A percentile compares a stretch with the other conserved stretches of the same genome.
Evolutionary conservation across 192 early-diverging fungal genomes (phyloP).

Genomic region (Coemansia umbellata): DNA sequence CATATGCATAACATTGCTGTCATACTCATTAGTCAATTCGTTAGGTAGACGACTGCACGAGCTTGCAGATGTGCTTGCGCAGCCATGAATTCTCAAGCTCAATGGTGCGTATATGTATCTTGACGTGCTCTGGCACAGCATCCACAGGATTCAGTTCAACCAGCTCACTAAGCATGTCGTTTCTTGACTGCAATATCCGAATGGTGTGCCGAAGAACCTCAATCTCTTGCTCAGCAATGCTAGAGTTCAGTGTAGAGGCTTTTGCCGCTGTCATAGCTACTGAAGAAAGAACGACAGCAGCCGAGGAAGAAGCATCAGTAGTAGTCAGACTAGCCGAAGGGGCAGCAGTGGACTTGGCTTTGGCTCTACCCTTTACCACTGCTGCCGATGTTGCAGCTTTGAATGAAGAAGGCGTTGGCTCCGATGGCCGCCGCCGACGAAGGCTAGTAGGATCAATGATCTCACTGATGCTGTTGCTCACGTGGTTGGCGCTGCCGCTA

Average conservation of each 20-base stretch:
- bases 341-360: not conserved
- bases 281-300: not conserved
- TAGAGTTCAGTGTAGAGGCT: too few species aligned
- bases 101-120: constrained; percentile 32
- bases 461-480: not conserved
- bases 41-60: not conserved
- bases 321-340: not conserved
- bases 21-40: too few species aligned
- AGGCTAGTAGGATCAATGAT: not conserved
- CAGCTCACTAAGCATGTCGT: constrained; percentile 37
- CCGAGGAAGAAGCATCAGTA: not conserved
- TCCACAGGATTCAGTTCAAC: constrained; percentile 17
- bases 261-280: not conserved
- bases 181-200: constrained; percentile 26
- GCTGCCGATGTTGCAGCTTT: not conserved
- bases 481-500: not conserved
- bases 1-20: too few species aligned
- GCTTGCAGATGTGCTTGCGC: constrained; percentile 17
- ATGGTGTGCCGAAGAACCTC: constrained; percentile 20
- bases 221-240: constrained; percentile 11
- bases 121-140: constrained; percentile 19
- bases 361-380: not conserved
- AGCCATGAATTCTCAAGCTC: constrained; percentile 49
- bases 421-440: constrained; percentile 13
- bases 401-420: not conserved